These are phyloP conservation scores for Hymenotorrendiella dingleyae DNA, from an alignment of 2,329 filamentous ascomycete genomes.

Conservation along the genomic window DNA sequence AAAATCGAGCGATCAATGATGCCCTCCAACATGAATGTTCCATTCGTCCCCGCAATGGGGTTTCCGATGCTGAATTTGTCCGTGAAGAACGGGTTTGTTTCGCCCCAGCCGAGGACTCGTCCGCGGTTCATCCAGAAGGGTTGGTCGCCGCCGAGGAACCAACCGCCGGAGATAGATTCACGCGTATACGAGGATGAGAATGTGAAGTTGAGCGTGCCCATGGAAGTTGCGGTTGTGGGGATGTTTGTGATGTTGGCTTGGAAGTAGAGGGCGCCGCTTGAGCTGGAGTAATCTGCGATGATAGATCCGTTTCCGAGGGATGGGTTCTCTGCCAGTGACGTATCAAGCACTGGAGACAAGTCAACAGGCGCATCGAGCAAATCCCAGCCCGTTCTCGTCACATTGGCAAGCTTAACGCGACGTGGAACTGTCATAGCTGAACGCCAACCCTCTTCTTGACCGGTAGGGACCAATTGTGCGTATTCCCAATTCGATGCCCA, in stretches of 20 bases:
- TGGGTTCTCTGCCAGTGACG: conserved; percentile 37
- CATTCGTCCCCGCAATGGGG: conserved; percentile 16
- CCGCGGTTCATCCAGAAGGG: conserved; percentile 47
- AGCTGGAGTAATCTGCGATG: conserved; percentile 42
- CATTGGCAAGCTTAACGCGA: conserved; percentile 46
- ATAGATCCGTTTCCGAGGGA: conserved; percentile 43
- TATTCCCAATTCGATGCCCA: conserved; percentile 60
- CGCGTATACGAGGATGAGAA: conserved; percentile 43
- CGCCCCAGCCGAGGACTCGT: conserved; percentile 38
- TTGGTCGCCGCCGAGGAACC: conserved; percentile 42
- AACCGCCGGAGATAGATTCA: conserved; percentile 45
- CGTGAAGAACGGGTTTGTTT: conserved; percentile 47
- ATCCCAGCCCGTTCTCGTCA: conserved; percentile 44
- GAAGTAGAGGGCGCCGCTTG: conserved; percentile 48
- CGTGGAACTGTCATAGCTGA: conserved; percentile 47
- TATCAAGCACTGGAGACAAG: conserved; percentile 40
- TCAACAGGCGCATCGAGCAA: conserved; percentile 46
- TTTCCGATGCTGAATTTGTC: conserved; percentile 40
- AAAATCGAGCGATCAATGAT: conserved; percentile 49
- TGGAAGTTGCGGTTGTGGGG: conserved; percentile 13
- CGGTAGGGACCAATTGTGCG: conserved; percentile 47
- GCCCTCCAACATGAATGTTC: conserved; percentile 35
- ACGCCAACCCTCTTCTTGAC: conserved; percentile 45
- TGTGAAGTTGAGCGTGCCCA: conserved; percentile 43
- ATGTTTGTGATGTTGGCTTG: conserved; percentile 46